phyloP scores from a whole-genome alignment of 2,329 filamentous ascomycete genomes.

The Monilinia fructicola region DNA sequence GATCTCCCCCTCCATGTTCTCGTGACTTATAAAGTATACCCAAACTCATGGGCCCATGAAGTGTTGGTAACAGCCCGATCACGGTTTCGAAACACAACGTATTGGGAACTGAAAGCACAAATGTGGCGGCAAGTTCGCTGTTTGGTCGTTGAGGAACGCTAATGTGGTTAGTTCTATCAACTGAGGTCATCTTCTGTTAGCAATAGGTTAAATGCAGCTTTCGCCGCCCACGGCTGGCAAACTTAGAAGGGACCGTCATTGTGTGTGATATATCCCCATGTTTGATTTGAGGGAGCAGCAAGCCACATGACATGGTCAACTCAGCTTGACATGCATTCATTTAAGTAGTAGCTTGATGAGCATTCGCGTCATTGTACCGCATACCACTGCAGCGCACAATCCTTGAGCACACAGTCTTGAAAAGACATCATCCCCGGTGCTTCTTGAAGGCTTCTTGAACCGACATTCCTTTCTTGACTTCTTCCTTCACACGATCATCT shows the following conservation, averaged over 20 bases:
- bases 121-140: not conserved
- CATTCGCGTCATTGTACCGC: not conserved
- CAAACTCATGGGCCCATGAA: not conserved
- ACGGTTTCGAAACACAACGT: not conserved
- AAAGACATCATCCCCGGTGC: slow-evolving; percentile 29
- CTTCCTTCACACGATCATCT: slow-evolving; percentile 62
- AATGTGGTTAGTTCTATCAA: not conserved
- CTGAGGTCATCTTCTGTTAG: not conserved
- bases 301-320: not conserved
- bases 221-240: not conserved
- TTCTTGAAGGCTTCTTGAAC: slow-evolving; percentile 66
- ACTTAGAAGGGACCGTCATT: not conserved
- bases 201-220: not conserved
- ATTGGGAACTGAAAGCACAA: not conserved
- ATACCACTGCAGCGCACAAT: not conserved
- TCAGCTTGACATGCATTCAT: not conserved
- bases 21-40: not conserved
- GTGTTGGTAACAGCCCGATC: not conserved
- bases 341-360: not conserved
- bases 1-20: not conserved
- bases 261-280: not conserved
- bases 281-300: not conserved
- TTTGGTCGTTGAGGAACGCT: not conserved
- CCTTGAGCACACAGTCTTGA: not conserved
- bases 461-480: slow-evolving; percentile 60